Evolutionary conservation across 768 basidiomycete genomes (phyloP).

Genomic region (Collybiopsis luxurians): DNA sequence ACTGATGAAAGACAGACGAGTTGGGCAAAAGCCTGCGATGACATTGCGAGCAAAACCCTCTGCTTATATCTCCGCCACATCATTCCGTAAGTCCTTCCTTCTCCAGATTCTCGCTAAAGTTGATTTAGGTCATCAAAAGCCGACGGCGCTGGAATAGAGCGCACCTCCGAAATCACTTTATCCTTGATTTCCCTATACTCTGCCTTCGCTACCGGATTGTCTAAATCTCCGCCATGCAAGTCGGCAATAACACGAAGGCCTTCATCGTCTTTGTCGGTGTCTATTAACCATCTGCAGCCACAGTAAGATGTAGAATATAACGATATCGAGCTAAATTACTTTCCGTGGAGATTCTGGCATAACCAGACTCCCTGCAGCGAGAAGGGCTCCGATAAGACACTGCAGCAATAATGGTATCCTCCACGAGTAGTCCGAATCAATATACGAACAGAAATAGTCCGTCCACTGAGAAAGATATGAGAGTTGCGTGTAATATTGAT

Average conservation of each 20-base stretch:
- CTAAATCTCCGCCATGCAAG: conserved; percentile 78
- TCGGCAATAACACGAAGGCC: conserved; percentile 90
- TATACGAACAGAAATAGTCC: conserved; percentile 90
- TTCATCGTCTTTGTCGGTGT: conserved; percentile 77
- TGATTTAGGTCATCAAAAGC: background rate
- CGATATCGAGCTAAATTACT: conserved; percentile 8
- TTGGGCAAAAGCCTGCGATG: conserved; percentile 93
- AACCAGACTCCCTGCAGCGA: conserved; percentile 73
- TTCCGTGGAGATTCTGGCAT: conserved; percentile 92
- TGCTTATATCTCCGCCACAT: conserved; percentile 91
- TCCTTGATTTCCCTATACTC: conserved; percentile 92
- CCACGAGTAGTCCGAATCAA: conserved; percentile 88
- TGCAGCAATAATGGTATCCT: conserved; percentile 86
- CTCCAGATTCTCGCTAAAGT: conserved; percentile 70
- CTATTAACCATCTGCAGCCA: conserved; percentile 76
- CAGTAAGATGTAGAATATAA: background rate
- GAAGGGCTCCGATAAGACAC: conserved; percentile 79
- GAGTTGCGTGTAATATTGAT: background rate
- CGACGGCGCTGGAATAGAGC: conserved; percentile 8
- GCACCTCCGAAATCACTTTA: conserved; percentile 65
- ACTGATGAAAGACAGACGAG: conserved; percentile 61
- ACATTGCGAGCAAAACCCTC: conserved; percentile 90
- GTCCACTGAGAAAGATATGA: conserved; percentile 60
- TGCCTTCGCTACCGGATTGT: conserved; percentile 63
- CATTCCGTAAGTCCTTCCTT: conserved; percentile 67